Conservation (phyloP, 257 asterid genomes). For the Solanum ossicruentum region DNA sequence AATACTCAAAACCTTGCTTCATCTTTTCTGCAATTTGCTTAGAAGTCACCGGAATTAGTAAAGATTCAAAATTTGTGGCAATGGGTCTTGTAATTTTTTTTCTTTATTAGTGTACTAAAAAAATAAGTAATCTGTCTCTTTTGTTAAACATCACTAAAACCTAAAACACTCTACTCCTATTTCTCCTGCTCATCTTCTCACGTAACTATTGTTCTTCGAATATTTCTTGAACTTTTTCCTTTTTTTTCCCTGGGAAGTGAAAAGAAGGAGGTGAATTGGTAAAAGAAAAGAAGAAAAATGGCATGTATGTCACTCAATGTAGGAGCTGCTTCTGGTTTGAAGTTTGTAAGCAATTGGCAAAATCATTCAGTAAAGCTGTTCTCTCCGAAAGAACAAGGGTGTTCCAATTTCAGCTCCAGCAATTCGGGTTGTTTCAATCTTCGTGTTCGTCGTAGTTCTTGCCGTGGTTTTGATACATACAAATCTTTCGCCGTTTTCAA, state of each 20-base stretch:
- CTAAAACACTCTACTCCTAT: background rate
- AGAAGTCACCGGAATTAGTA: background rate
- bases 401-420: conserved; percentile 7
- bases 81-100: background rate
- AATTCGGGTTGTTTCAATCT: conserved; percentile 11
- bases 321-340: conserved; percentile 3
- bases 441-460: conserved; percentile 6
- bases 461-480: conserved; percentile 3
- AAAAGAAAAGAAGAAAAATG: conserved; percentile 2
- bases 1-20: background rate
- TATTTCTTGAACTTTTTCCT: too few relatives aligned
- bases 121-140: too few relatives aligned
- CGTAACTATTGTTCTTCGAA: background rate
- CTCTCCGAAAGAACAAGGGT: background rate
- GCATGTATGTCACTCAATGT: conserved; percentile 13
- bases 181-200: background rate
- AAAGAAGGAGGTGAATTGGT: background rate
- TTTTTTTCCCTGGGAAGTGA: background rate
- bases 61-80: background rate
- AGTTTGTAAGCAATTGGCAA: conserved; percentile 1
- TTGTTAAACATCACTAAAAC: background rate
- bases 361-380: conserved; percentile 11
- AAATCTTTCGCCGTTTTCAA: conserved; percentile 11
- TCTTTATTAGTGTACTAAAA: too few relatives aligned
- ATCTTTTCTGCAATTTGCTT: background rate